Evolutionary conservation across 139 green algal genomes (phyloP), one percentile per base, ranked within the genome.

Genomic region (Tetraselmis striata): DNA sequence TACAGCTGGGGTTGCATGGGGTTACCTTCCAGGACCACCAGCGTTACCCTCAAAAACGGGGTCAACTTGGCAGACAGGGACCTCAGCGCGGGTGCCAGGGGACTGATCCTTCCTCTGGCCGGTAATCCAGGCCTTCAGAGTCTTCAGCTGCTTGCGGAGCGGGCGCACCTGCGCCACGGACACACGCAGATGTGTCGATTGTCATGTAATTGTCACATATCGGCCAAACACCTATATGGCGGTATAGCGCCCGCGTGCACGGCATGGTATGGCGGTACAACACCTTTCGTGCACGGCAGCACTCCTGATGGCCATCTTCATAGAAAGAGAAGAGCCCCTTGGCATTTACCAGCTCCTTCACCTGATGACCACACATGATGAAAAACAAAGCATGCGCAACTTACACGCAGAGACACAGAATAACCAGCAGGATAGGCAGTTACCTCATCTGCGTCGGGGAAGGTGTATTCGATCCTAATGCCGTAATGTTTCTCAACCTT

Each of bases 311-410:
- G 32, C 96, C 96, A 86, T 99, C 96, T 58, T 96, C 90, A 89
- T 99, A 99, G 87, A 99, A 99, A 75, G 92, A 97, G 87, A 97
- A 99, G 90, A 99, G 89, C 78, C 96, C 96, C 93, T 99, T 99
- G 78, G 86, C 82, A n/a, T 94, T 89, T 45, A 99, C 96, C 74
- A 99, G 88, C 80, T 98, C 93, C 85, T 93, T 92, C 28, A 91
- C 87, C 87, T 96, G 95, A 77, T 95, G 84, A 1, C 18, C 18
- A n/a, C n/a, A n/a, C n/a, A n/a, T n/a, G n/a, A n/a, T n/a, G n/a
- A n/a, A n/a, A n/a, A n/a, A n/a, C n/a, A n/a, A n/a, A n/a, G n/a
- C n/a, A n/a, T n/a, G n/a, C n/a, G n/a, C n/a, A n/a, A n/a, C n/a
- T n/a, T n/a, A n/a, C n/a, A n/a, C n/a, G n/a, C n/a, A n/a, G n/a